Base-by-base conservation (phyloP, 2,329 filamentous ascomycete species). In the Paramyrothecium sp. region DNA sequence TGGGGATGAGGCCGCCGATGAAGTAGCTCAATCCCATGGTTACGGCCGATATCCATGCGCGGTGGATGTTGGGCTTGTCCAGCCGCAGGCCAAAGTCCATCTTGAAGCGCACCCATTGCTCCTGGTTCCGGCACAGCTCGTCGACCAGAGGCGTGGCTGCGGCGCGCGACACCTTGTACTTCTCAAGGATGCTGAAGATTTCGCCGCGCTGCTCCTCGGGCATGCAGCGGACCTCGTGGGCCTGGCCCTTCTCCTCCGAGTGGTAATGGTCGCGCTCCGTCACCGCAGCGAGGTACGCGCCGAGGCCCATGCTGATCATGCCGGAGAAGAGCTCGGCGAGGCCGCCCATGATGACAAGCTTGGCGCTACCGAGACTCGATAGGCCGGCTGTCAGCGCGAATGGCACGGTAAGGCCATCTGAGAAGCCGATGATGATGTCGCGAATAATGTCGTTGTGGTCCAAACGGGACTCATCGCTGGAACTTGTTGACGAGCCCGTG, bases 371-470 rank as follows among this genome's bases (percentile, higher is more conserved):
- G 50, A 89, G 76, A 53, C 81, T 81, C 2, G 85, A 87, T 2
- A 93, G 78, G 16, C 90, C 90, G 0, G 90, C 90, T 0, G 89
- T 92, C 41, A 93, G 78, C 17, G 90, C 90, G 64, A 93, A 93
- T 0, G 90, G 90, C 0, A 93, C 90, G 0, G 90, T 93, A 63
- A 93, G 80, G 17, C 90, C 90, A 67, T 93, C 90, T 1, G 89
- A 88, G 64, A 92, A 86, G 54, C 90, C 90, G 63, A 93, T 88
- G 58, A 90, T 91, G 60, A 87, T 80, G 71, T 91, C 87, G 50
- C 82, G 80, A 17, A 88, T 72, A 54, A 85, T 67, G 56, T 77
- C 74, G 58, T 71, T 72, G 63, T 79, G 69, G 64, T 74, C 71
- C 54, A 70, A 63, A 58, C 70, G 67, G 13, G 66, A 67, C 21